Evolutionary conservation across 2,329 filamentous ascomycete species (phyloP), one percentile per base, ranked within the genome.

Genomic region (Hypomyces rosellus): DNA sequence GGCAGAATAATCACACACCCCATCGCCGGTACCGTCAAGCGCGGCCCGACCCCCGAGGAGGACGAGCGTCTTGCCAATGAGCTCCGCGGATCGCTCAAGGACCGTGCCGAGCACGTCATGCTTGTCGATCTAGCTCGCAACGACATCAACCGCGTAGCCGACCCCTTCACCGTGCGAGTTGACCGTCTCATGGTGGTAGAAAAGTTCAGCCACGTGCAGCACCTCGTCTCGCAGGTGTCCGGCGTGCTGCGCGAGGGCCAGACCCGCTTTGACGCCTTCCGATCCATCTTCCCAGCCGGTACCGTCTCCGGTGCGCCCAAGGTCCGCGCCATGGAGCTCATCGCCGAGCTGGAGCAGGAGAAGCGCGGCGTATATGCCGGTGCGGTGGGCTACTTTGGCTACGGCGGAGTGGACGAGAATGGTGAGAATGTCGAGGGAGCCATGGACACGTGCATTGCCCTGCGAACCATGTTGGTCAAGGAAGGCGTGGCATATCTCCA

Each of bases 221-320:
- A 99, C 69, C 80, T 99, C 15, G 91, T 96, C 4, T 96, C 89
- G 1, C 91, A 99, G 69, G 93, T 99, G 0, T 96, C 89, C 2
- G 92, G 93, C 41, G 79, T 93, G n/a, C 73, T 97, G 57, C 81
- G 93, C 42, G 76, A 81, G 5, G 91, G 78, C 37, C 90, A 90
- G 75, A 92, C 89, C 30, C 81, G 93, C 52, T 99, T 96, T 70
- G 92, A 97, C 65, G 93, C 93, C 9, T 95, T 99, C 73, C 82
- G 92, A 37, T 91, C 88, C 57, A 96, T 99, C 61, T 99, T 99
- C 74, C 93, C 93, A 0, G 93, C 93, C 4, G 93, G 93, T 50
- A 99, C 93, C 0, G 92, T 97, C 30, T 93, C 88, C 15, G 93
- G 93, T 4, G 92, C 93, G 4, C 93, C 93, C 51, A 99, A 99